phyloP scores from a whole-genome alignment of 2,329 filamentous ascomycete species.

The Pleoardoris graminearum region DNA sequence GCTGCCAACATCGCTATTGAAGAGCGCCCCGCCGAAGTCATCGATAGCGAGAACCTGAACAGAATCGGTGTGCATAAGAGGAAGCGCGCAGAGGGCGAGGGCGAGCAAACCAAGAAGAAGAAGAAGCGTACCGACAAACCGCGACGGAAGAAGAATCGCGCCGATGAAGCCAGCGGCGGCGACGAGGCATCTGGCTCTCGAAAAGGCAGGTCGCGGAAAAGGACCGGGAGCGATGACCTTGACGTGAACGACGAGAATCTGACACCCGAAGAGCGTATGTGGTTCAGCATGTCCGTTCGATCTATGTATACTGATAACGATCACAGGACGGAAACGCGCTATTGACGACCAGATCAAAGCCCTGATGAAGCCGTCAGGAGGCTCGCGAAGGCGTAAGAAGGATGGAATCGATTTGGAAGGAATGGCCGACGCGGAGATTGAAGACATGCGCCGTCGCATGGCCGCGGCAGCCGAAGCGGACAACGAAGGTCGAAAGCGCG shows the following conservation, averaged over 20 bases:
- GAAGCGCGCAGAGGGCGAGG: slow-evolving; percentile 64
- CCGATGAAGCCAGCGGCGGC: slow-evolving; percentile 51
- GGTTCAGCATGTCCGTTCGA: background rate
- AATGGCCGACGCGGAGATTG: slow-evolving; percentile 87
- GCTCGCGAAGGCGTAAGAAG: slow-evolving; percentile 73
- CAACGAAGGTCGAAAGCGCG: slow-evolving; percentile 76
- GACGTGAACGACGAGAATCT: slow-evolving; percentile 76
- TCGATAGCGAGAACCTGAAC: slow-evolving; percentile 65
- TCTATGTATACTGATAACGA: slow-evolving; percentile 16
- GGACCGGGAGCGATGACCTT: slow-evolving; percentile 41
- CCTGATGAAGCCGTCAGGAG: slow-evolving; percentile 76
- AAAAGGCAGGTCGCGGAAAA: slow-evolving; percentile 54
- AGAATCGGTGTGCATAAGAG: slow-evolving; percentile 66
- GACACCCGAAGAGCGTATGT: slow-evolving; percentile 78
- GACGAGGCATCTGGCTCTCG: slow-evolving; percentile 54
- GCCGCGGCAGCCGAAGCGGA: slow-evolving; percentile 86
- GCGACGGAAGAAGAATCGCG: slow-evolving; percentile 55
- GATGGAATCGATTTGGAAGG: slow-evolving; percentile 91
- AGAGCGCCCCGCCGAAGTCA: slow-evolving; percentile 60
- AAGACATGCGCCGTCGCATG: slow-evolving; percentile 85
- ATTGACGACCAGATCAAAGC: slow-evolving; percentile 87
- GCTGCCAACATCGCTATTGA: slow-evolving; percentile 63
- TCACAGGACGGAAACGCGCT: slow-evolving; percentile 69
- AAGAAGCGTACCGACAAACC: slow-evolving; percentile 64
- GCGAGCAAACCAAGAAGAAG: slow-evolving; percentile 68